A percentile compares a stretch with the other conserved stretches of the same genome.
Conservation (phyloP, 2,329 filamentous ascomycete genomes). For the Penicillium capsulatum region DNA sequence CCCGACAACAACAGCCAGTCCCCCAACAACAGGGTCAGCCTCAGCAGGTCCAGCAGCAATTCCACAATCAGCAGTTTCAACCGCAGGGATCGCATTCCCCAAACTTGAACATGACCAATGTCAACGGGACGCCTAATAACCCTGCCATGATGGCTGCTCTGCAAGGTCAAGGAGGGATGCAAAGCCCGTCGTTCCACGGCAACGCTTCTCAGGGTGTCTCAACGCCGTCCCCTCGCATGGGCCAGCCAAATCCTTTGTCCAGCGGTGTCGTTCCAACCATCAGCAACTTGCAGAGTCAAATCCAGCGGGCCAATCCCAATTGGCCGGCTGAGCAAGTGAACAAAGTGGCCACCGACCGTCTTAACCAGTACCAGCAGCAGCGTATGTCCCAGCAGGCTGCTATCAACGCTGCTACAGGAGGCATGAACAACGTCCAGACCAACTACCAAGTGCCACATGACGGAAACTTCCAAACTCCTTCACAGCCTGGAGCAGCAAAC, state of each 20-base stretch:
- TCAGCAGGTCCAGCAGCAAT: slow-evolving; percentile 34
- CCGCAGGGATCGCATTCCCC: slow-evolving; percentile 44
- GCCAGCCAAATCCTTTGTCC: slow-evolving; percentile 49
- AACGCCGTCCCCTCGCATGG: slow-evolving; percentile 46
- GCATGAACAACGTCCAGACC: slow-evolving; percentile 39
- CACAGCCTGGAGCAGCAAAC: slow-evolving; percentile 33
- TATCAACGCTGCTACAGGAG: slow-evolving; percentile 50
- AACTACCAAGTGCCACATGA: slow-evolving; percentile 42
- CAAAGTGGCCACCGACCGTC: slow-evolving; percentile 50
- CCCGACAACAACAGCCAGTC: slow-evolving; percentile 40
- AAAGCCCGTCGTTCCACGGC: slow-evolving; percentile 43
- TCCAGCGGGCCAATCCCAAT: slow-evolving; percentile 50
- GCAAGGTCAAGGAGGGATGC: slow-evolving; percentile 41
- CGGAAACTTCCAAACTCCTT: slow-evolving; percentile 33
- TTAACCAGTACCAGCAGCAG: slow-evolving; percentile 47
- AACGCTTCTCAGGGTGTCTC: slow-evolving; percentile 39
- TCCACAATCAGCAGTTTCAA: slow-evolving; percentile 39
- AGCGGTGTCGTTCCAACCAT: slow-evolving; percentile 54
- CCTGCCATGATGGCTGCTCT: slow-evolving; percentile 45
- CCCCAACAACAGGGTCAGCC: slow-evolving; percentile 33
- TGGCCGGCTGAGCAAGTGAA: slow-evolving; percentile 53
- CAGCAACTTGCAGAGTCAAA: slow-evolving; percentile 50
- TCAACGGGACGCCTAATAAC: slow-evolving; percentile 40
- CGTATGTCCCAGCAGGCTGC: slow-evolving; percentile 48
- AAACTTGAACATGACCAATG: slow-evolving; percentile 42